Evolutionary conservation across 2,329 filamentous ascomycete genomes (phyloP).

Genomic region (Colletotrichum navitas): DNA sequence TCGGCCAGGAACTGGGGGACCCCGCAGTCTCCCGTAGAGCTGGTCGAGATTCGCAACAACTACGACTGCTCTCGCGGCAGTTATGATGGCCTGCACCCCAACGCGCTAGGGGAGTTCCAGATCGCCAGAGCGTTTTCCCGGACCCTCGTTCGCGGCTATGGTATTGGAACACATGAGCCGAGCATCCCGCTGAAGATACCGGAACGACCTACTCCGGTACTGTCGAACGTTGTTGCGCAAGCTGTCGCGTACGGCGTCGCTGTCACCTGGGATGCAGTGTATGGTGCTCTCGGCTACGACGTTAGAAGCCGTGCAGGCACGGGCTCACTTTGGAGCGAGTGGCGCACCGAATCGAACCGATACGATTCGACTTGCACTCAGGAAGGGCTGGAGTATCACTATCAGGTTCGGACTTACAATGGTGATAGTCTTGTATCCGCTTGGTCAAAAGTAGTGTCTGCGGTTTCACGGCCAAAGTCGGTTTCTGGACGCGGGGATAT

Average conservation of each 20-base stretch:
- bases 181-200: slow-evolving; percentile 45
- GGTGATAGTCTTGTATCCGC: slow-evolving; percentile 30
- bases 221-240: slow-evolving; percentile 36
- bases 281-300: slow-evolving; percentile 45
- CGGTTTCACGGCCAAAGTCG: not conserved
- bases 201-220: slow-evolving; percentile 38
- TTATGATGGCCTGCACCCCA: slow-evolving; percentile 59
- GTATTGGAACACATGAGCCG: slow-evolving; percentile 45
- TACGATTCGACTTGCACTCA: slow-evolving; percentile 24
- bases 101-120: slow-evolving; percentile 55
- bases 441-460: slow-evolving; percentile 24
- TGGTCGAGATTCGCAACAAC: slow-evolving; percentile 51
- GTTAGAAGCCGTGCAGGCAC: slow-evolving; percentile 21
- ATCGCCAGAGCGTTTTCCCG: slow-evolving; percentile 56
- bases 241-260: slow-evolving; percentile 39
- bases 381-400: slow-evolving; percentile 31
- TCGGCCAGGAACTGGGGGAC: slow-evolving; percentile 47
- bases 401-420: slow-evolving; percentile 34
- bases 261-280: slow-evolving; percentile 45
- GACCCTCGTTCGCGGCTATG: slow-evolving; percentile 47
- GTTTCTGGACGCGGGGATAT: not conserved
- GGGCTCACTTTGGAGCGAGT: slow-evolving; percentile 9
- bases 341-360: slow-evolving; percentile 8
- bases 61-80: slow-evolving; percentile 49
- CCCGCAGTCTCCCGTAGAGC: slow-evolving; percentile 47